A percentile compares a stretch with the other conserved stretches of the same genome.
These are phyloP conservation scores for Pythium scleroteichum DNA, from an alignment of 352 stramenopile species.

Conservation along the genomic window DNA sequence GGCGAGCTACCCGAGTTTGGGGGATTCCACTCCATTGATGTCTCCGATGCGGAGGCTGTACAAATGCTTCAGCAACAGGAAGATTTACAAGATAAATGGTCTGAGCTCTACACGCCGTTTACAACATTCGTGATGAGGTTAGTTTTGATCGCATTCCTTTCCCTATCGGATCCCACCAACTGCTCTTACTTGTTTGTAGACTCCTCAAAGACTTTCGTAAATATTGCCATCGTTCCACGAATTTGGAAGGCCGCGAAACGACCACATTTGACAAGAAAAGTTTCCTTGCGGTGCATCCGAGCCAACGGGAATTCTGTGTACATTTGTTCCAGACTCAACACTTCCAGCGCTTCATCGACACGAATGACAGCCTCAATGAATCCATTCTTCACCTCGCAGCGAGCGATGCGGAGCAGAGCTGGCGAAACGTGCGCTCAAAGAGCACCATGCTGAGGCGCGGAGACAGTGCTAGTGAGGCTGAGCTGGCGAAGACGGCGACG, in stretches of 20 bases:
- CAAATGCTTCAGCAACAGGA: constrained; percentile 38
- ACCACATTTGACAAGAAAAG: constrained; percentile 50
- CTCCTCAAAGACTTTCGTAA: constrained; percentile 66
- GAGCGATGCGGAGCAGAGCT: constrained; percentile 48
- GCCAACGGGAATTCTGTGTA: constrained; percentile 58
- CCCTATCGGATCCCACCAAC: neutral
- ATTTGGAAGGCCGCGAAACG: constrained; percentile 18
- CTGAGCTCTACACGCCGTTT: constrained; percentile 56
- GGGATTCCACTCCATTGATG: constrained; percentile 26
- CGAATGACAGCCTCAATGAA: constrained; percentile 23
- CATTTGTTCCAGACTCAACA: constrained; percentile 77
- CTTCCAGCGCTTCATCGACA: constrained; percentile 72
- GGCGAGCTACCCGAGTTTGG: constrained; percentile 25
- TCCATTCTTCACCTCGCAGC: constrained; percentile 20
- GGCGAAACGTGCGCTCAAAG: constrained; percentile 44
- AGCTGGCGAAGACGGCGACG: constrained; percentile 28
- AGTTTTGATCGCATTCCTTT: neutral
- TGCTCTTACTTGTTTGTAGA: constrained; percentile 28
- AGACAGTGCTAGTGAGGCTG: constrained; percentile 34
- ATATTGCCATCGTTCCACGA: constrained; percentile 38
- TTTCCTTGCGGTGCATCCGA: constrained; percentile 60
- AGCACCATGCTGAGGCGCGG: constrained; percentile 42
- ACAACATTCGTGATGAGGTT: constrained; percentile 54
- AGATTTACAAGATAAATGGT: constrained; percentile 59
- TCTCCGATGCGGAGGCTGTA: constrained; percentile 32